These are phyloP conservation scores for Nissolia schottii DNA, from an alignment of 306 rosid genomes.

Conservation along the genomic window DNA sequence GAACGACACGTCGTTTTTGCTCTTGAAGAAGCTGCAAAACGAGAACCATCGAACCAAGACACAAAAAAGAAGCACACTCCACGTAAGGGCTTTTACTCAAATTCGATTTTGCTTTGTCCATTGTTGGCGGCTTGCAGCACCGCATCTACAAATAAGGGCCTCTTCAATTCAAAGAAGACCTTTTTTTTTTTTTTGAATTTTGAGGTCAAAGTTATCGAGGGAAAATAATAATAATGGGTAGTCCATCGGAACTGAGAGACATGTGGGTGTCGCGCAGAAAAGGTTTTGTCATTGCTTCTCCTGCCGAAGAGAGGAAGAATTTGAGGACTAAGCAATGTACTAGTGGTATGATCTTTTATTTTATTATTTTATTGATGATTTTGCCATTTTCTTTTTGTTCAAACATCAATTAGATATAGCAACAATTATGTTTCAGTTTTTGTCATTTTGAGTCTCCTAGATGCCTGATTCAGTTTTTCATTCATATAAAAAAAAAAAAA, in stretches of 20 bases:
- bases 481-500: too few relatives aligned
- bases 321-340: conserved; percentile 52
- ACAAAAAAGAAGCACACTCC: too few relatives aligned
- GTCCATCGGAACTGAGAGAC: conserved; percentile 68
- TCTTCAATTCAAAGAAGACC: background rate
- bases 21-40: too few relatives aligned
- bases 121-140: too few relatives aligned
- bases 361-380: background rate
- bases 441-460: too few relatives aligned
- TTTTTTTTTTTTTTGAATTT: background rate
- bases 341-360: background rate
- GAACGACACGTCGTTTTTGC: too few relatives aligned
- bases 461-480: too few relatives aligned
- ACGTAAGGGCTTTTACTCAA: too few relatives aligned
- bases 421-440: too few relatives aligned
- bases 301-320: conserved; percentile 55
- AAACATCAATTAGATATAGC: background rate
- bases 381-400: background rate
- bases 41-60: too few relatives aligned
- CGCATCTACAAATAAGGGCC: background rate
- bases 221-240: conserved; percentile 41
- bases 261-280: conserved; percentile 35
- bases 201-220: background rate
- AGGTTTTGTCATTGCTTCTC: conserved; percentile 55
- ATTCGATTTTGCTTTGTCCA: too few relatives aligned